A percentile compares a stretch with the other conserved stretches of the same genome.
These are phyloP conservation scores for Suillus subalutaceus DNA, from an alignment of 768 basidiomycete species.

Conservation along the genomic window DNA sequence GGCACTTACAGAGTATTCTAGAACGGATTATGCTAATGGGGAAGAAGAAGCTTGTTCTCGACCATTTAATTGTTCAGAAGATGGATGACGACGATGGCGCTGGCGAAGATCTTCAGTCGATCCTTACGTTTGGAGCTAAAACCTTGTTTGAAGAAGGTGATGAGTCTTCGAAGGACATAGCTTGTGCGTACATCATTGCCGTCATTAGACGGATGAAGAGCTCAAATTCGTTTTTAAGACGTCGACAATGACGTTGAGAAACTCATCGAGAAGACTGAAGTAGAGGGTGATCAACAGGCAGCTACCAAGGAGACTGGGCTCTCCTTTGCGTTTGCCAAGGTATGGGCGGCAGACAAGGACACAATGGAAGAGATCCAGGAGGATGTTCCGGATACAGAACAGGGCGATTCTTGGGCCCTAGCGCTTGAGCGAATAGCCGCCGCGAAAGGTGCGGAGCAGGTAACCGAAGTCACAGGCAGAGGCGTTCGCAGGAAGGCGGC, in stretches of 20 bases:
- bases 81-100: slow-evolving; percentile 85
- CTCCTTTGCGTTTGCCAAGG: slow-evolving; percentile 86
- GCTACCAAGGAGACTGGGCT: slow-evolving; percentile 52
- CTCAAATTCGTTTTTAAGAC: slow-evolving; percentile 44
- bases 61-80: slow-evolving; percentile 95
- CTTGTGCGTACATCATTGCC: slow-evolving; percentile 48
- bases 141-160: slow-evolving; percentile 74
- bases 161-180: slow-evolving; percentile 61
- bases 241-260: slow-evolving; percentile 82
- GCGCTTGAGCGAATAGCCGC: slow-evolving; percentile 56
- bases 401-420: slow-evolving; percentile 81
- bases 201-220: not conserved
- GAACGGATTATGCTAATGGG: slow-evolving; percentile 91
- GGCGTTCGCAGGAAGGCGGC: slow-evolving; percentile 76
- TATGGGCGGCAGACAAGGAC: slow-evolving; percentile 86
- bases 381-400: slow-evolving; percentile 45
- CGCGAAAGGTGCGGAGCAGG: slow-evolving; percentile 43
- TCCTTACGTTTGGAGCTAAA: slow-evolving; percentile 87
- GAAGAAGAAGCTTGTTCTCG: slow-evolving; percentile 94
- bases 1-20: slow-evolving; percentile 33
- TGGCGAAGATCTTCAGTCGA: slow-evolving; percentile 82
- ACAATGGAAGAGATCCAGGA: slow-evolving; percentile 69
- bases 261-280: slow-evolving; percentile 84
- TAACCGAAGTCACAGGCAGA: slow-evolving; percentile 64
- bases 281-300: slow-evolving; percentile 62